phyloP scores from a whole-genome alignment of 2,329 filamentous ascomycete genomes.

The Aspergillus costaricaensis region DNA sequence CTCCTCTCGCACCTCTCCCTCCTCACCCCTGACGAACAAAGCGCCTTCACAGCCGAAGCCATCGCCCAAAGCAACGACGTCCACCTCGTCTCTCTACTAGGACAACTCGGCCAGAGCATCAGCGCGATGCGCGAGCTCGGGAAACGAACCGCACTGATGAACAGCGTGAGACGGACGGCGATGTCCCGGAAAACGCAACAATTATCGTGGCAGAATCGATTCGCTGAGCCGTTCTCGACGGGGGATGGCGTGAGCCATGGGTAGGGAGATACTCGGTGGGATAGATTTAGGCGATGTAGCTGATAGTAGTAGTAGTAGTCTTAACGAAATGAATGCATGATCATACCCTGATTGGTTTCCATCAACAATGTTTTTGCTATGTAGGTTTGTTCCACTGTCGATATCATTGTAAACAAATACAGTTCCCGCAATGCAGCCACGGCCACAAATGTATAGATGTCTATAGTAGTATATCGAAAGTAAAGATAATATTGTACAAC shows the following conservation, averaged over 20 bases:
- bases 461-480: too few species aligned
- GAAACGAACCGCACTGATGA: conserved; percentile 68
- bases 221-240: conserved; percentile 28
- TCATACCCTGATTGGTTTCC: not conserved
- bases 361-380: not conserved
- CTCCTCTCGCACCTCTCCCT: conserved; percentile 82
- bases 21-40: conserved; percentile 69
- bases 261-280: not conserved
- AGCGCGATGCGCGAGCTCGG: conserved; percentile 72
- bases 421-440: too few species aligned
- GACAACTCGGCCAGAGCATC: conserved; percentile 71
- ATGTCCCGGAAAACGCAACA: conserved; percentile 25
- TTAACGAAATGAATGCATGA: not conserved
- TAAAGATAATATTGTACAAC: conserved; percentile 3
- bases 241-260: conserved; percentile 19
- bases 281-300: not conserved
- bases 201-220: conserved; percentile 24
- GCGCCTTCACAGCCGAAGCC: conserved; percentile 69
- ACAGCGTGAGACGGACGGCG: conserved; percentile 36
- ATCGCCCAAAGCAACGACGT: conserved; percentile 83
- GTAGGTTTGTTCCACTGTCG: too few species aligned
- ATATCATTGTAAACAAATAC: not conserved
- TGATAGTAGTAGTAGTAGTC: not conserved
- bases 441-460: not conserved
- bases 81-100: conserved; percentile 72